Base-by-base conservation (phyloP, 2,329 filamentous ascomycete species). In the Fusarium kyushuense region DNA sequence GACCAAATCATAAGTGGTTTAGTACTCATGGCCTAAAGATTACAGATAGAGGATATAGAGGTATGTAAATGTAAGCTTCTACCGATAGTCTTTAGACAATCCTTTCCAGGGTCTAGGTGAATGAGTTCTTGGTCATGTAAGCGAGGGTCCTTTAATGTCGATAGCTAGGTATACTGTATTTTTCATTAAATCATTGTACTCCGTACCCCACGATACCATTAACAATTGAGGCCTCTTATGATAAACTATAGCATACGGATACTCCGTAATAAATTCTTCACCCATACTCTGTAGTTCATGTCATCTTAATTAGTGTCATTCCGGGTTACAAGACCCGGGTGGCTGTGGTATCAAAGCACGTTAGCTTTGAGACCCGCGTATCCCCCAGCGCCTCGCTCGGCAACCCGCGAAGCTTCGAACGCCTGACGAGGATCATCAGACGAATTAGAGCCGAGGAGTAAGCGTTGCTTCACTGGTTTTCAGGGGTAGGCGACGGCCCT, bases 321-420 rank as follows among this genome's bases (percentile, higher is more conserved):
- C 49, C 27, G 51, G 58, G 49, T 23, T 56, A 32, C 21, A 46
- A 38, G 42, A 25, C 17, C 58, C 58, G 49, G 32, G 58, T 62
- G 57, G 58, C 48, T 62, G 41, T 61, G 46, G 38, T 43, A 33
- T 53, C 58, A 38, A 52, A 48, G 53, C 54, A 62, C 54, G 54
- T 64, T 38, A 58, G 40, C 29, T 47, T 38, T 38, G 47, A 58
- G 42, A 30, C 49, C 58, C 67, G 58, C 41, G 35, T 29, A 63
- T 57, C 60, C 58, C 43, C 61, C 67, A 69, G 71, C 71, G 65
- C 58, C 65, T 70, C 64, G 67, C 63, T 72, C 58, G 71, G 61
- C 65, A 69, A 58, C 67, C 57, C 58, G 54, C 63, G 62, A 71
- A 68, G 56, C 70, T 56, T 63, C 65, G 65, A 54, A 55, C 52